Percentiles rank a stretch among this genome's conserved stretches.
These are phyloP conservation scores for Eimeria nieschulzi DNA, from an alignment of 169 alveolate genomes.

Conservation along the genomic window DNA sequence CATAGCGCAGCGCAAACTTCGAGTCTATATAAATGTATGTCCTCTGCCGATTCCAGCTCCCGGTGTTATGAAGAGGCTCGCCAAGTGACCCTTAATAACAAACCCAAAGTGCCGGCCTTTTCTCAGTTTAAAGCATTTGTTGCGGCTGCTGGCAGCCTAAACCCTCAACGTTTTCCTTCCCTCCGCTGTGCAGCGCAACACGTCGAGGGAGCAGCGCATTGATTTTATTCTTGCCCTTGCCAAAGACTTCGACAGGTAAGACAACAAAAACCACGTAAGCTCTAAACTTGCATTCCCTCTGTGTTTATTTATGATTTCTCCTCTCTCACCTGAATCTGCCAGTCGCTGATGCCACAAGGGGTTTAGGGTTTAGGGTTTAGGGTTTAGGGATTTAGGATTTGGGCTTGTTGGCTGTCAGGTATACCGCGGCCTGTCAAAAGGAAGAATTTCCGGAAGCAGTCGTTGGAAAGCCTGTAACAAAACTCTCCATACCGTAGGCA, in stretches of 20 bases:
- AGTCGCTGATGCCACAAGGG: neutral
- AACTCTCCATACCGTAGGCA: conserved; percentile 49
- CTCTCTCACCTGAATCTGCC: neutral
- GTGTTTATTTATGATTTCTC: neutral
- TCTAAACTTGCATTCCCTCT: neutral
- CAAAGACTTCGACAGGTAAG: conserved; percentile 73
- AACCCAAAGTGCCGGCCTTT: too few species aligned
- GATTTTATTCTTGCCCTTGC: conserved; percentile 74
- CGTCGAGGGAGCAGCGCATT: conserved; percentile 62
- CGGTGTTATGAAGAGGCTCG: too few species aligned
- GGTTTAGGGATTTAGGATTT: neutral
- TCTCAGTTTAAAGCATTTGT: too few species aligned
- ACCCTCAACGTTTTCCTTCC: too few species aligned
- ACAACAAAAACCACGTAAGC: too few species aligned
- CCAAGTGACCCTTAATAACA: too few species aligned
- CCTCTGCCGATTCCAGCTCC: neutral
- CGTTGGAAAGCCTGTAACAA: conserved; percentile 49
- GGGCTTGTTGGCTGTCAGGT: conserved; percentile 23
- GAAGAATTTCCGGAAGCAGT: conserved; percentile 55
- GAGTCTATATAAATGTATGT: conserved; percentile 70
- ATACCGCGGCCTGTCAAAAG: conserved; percentile 33
- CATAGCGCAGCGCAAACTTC: conserved; percentile 64
- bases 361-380: neutral
- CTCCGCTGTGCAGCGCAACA: conserved; percentile 66
- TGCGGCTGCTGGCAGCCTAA: too few species aligned